These are phyloP conservation scores for Mucuna pruriens DNA, from an alignment of 306 rosid genomes.

Conservation along the genomic window DNA sequence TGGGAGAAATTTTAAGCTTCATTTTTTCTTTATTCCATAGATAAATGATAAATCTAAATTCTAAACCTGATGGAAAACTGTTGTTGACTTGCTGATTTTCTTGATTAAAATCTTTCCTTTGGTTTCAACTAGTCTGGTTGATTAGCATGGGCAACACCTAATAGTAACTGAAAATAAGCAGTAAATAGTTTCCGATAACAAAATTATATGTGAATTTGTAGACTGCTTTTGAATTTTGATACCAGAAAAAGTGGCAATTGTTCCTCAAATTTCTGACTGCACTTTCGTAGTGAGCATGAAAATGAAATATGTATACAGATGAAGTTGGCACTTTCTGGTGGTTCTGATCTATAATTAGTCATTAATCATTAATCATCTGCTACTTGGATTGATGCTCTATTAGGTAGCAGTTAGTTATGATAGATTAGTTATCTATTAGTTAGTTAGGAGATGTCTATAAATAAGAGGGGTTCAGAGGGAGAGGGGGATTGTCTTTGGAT, in stretches of 20 bases:
- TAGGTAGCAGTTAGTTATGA: no score
- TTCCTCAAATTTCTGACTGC: slow-evolving; percentile 22
- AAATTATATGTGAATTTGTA: not conserved
- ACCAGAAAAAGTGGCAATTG: not conserved
- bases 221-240: not conserved
- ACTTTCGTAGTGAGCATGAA: not conserved
- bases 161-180: not conserved
- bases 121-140: slow-evolving; percentile 24
- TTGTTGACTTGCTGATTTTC: not conserved
- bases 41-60: not conserved
- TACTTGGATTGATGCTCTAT: slow-evolving; percentile 30
- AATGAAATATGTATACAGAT: not conserved
- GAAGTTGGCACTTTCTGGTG: not conserved
- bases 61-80: slow-evolving; percentile 8
- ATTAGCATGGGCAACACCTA: slow-evolving; percentile 1
- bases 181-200: slow-evolving; percentile 1
- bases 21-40: not conserved
- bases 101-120: slow-evolving; percentile 1
- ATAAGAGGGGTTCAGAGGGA: no score
- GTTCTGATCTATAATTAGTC: not conserved
- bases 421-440: no score
- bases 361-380: slow-evolving; percentile 20
- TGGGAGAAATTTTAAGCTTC: slow-evolving; percentile 13
- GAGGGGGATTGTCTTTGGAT: no score
- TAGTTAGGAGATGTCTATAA: no score